Evolutionary conservation across 2,329 filamentous ascomycete genomes (phyloP), one percentile per base, ranked within the genome.

Genomic region (Fusarium cyanostomum): DNA sequence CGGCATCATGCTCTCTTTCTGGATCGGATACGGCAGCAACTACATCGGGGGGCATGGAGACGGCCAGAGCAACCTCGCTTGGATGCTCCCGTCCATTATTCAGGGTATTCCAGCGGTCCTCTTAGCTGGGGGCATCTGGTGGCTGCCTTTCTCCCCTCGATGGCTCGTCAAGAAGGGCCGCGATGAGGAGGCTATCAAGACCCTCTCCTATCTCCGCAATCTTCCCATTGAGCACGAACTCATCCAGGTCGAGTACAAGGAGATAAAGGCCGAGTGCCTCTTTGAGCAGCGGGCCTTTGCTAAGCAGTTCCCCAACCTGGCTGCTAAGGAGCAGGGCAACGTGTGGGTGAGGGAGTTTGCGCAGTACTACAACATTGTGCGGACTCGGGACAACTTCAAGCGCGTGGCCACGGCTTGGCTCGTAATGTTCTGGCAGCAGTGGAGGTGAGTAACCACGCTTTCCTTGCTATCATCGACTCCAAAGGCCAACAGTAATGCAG

Each of bases 81-180:
- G 78, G 79, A 67, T 79, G 67, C 68, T 86, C 0, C 81, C 81
- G 0, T 79, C 80, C 1, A 77, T 79, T 16, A 76, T 82, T 11
- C 80, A 82, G 62, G 75, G 79, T 0, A 73, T 82, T 1, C 74
- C 79, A 0, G 78, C 79, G 5, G 67, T 67, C 3, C 52, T 92
- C 5, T 83, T 94, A 0, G 86, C 88, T 24, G 71, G 84, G 8
- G 90, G 90, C 31, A 92, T 93, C 82, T 74, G 90, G 46, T 92
- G 91, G 76, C 91, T 94, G 87, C 91, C 91, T 0, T 93, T 91
- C 74, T 90, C 86, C 0, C 91, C 91, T 0, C 82, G 91, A 59
- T 94, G 90, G 90, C 82, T 94, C 2, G 80, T 91, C 35, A 88
- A 92, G 73, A 87, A 90, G 69, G 82, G 81, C 54, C 88, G 90